These are phyloP conservation scores for Aegilops longissima DNA, from an alignment of 176 grass and related monocot species.

Conservation along the genomic window DNA sequence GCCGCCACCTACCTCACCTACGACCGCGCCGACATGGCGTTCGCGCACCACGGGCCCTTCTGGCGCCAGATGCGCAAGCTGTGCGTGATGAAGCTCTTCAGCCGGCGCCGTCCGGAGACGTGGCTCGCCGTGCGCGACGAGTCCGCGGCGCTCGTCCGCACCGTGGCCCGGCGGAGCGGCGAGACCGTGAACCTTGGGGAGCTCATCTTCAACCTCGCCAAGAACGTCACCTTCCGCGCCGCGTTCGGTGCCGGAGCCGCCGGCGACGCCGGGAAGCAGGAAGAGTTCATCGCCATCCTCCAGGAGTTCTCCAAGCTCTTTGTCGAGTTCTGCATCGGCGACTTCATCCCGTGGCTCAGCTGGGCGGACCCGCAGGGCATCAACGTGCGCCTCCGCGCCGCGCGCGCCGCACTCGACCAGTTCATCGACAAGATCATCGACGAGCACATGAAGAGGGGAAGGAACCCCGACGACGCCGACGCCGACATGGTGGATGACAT, in stretches of 20 bases:
- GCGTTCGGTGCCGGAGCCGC: constrained; percentile 57
- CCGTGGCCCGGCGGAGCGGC: constrained; percentile 36
- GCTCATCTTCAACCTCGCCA: constrained; percentile 72
- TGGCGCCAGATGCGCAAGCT: constrained; percentile 97
- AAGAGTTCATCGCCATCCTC: no score
- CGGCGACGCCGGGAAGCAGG: constrained; percentile 11
- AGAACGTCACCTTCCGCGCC: constrained; percentile 77
- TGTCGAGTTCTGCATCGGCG: no score
- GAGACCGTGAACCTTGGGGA: constrained; percentile 62
- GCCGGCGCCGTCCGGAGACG: constrained; percentile 71
- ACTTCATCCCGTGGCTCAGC: no score
- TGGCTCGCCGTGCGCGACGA: constrained; percentile 77
- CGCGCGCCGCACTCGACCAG: no score
- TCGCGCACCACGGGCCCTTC: constrained; percentile 92
- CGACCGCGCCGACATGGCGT: constrained; percentile 90
- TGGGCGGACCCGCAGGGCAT: no score
- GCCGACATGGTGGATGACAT: no score
- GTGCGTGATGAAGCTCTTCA: constrained; percentile 87
- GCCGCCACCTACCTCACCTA: constrained; percentile 60
- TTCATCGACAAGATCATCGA: no score
- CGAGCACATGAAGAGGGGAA: no score
- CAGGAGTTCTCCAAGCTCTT: no score
- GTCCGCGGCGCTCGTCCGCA: constrained; percentile 35
- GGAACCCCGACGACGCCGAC: no score
- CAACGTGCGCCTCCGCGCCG: no score